Percentiles rank a stretch among this genome's conserved stretches.
Evolutionary conservation across 805 yeast species (phyloP).

Genomic region (Clavispora asparagi): DNA sequence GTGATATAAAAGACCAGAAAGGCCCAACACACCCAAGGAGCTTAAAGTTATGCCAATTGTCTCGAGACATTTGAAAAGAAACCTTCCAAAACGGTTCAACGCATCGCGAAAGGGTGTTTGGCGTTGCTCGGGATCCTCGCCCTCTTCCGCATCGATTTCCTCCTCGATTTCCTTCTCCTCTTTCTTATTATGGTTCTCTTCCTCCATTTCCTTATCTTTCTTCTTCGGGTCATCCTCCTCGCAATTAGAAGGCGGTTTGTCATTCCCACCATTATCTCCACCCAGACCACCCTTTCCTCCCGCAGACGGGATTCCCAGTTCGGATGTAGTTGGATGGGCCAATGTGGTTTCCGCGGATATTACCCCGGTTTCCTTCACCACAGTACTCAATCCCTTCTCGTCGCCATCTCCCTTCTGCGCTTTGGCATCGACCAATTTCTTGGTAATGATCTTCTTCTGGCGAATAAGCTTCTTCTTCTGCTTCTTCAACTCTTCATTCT

Average conservation of each 20-base stretch:
- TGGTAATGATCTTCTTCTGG: conserved; percentile 14
- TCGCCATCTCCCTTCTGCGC: neutral
- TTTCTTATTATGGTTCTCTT: conserved; percentile 13
- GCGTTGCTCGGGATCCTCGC: conserved; percentile 6
- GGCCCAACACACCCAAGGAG: conserved; percentile 60
- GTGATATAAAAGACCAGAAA: conserved; percentile 72
- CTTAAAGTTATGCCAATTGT: conserved; percentile 69
- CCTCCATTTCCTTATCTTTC: conserved; percentile 7
- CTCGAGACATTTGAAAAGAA: conserved; percentile 47
- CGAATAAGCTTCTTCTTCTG: conserved; percentile 22
- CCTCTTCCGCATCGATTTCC: conserved; percentile 6
- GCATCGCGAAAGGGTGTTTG: conserved; percentile 16
- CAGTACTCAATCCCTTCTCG: neutral
- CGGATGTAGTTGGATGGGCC: neutral
- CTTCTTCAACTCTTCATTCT: conserved; percentile 23
- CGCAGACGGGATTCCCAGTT: neutral
- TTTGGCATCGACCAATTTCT: conserved; percentile 5
- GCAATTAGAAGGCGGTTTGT: conserved; percentile 1
- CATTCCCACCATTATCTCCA: conserved; percentile 2
- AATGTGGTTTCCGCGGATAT: neutral
- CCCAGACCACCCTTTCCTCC: neutral
- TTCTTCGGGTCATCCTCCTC: conserved; percentile 2
- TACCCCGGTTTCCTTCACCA: neutral
- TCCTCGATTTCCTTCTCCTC: conserved; percentile 18
- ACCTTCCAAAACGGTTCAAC: conserved; percentile 17